A percentile compares a stretch with the other conserved stretches of the same genome.
Evolutionary conservation across 169 alveolate species (phyloP).

Genomic region (Plasmodium malariae): DNA sequence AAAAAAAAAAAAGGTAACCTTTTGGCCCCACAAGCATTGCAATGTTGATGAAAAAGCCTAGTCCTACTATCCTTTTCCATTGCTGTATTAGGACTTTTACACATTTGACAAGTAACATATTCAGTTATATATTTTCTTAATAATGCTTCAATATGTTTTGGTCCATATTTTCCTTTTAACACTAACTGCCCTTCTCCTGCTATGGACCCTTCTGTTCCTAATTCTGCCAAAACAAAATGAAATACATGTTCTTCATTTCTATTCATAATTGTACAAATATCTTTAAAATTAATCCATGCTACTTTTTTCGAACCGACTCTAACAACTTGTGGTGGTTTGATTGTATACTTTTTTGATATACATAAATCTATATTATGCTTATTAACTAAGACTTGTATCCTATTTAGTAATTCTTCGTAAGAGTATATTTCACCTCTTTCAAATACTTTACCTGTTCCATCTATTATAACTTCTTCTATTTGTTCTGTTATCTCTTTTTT

Average conservation of each 20-base stretch:
- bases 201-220: constrained; percentile 94
- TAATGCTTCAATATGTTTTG: constrained; percentile 94
- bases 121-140: constrained; percentile 94
- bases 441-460: constrained; percentile 88
- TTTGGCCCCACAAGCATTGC: constrained; percentile 96
- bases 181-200: constrained; percentile 96
- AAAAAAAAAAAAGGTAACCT: constrained; percentile 76
- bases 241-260: constrained; percentile 95
- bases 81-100: constrained; percentile 94
- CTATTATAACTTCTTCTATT: constrained; percentile 79
- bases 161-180: constrained; percentile 94
- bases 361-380: constrained; percentile 92
- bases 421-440: constrained; percentile 90
- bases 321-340: constrained; percentile 95
- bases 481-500: constrained; percentile 82
- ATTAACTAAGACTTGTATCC: constrained; percentile 90
- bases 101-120: constrained; percentile 95
- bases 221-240: constrained; percentile 94
- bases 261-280: constrained; percentile 92
- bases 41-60: constrained; percentile 91
- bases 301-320: constrained; percentile 97
- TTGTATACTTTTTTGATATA: constrained; percentile 91
- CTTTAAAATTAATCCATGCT: constrained; percentile 96
- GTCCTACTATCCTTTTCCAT: constrained; percentile 93
- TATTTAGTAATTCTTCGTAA: constrained; percentile 90